phyloP scores from a whole-genome alignment of 83 land plant species.

The Thuja plicata region DNA sequence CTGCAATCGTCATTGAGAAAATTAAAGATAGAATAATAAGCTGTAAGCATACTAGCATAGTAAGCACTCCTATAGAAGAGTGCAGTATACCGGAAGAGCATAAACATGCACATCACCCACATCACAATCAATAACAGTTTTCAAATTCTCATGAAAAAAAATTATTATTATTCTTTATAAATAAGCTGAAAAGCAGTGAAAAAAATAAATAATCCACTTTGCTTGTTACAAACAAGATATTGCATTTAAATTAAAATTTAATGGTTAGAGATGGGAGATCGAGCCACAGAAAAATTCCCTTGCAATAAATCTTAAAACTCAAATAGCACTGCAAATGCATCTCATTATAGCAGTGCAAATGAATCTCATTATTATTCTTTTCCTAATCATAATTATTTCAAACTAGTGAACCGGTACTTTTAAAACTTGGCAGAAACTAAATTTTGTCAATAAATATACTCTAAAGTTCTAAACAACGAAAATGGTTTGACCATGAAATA shows the following conservation, averaged over 20 bases:
- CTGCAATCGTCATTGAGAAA: neutral
- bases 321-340: too few species aligned
- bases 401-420: too few species aligned
- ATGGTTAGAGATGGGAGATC: neutral
- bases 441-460: neutral
- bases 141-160: neutral
- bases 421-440: neutral
- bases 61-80: neutral
- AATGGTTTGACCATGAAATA: too few species aligned
- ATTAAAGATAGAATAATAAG: neutral
- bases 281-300: neutral
- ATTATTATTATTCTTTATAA: neutral
- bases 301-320: too few species aligned
- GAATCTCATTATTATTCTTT: too few species aligned
- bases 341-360: too few species aligned
- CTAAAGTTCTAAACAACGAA: neutral
- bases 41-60: neutral
- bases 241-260: neutral
- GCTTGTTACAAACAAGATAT: neutral
- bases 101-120: neutral
- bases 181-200: neutral
- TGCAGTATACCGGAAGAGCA: neutral
- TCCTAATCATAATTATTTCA: too few species aligned
- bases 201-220: neutral
- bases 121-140: neutral